Conservation (phyloP, 306 rosid genomes). For the Fagus sylvatica region DNA sequence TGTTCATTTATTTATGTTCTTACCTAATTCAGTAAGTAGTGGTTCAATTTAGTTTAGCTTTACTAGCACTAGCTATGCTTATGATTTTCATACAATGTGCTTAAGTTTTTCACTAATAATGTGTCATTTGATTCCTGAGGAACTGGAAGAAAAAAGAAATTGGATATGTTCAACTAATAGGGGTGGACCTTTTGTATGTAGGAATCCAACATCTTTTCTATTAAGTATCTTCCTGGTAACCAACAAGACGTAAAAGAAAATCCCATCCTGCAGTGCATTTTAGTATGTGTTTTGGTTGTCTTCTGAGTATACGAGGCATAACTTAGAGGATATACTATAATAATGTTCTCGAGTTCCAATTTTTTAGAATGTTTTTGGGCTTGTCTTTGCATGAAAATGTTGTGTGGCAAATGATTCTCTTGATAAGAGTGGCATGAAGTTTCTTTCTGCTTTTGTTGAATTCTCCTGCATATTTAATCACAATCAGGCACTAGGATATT, state of each 20-base stretch:
- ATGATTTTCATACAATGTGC: no score
- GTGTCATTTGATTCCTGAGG: no score
- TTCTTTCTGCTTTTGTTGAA: neutral
- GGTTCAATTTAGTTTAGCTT: no score
- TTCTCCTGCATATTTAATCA: neutral
- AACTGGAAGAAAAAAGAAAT: no score
- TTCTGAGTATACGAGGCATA: neutral
- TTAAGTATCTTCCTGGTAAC: neutral
- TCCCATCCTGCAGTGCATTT: neutral
- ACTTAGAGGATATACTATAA: neutral
- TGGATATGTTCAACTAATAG: no score
- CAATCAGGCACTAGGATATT: neutral
- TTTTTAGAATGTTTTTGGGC: neutral
- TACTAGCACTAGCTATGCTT: no score
- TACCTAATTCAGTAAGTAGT: no score
- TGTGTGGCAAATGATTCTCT: neutral
- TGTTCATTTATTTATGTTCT: no score
- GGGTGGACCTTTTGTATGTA: neutral
- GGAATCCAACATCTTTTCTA: neutral
- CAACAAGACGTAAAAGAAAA: neutral
- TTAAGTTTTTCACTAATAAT: no score
- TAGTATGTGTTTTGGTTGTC: neutral
- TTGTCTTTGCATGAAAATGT: neutral
- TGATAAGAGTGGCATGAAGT: neutral
- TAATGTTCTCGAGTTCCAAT: neutral